These are phyloP conservation scores for Metschnikowia similis DNA, from an alignment of 805 yeast genomes.

Conservation along the genomic window DNA sequence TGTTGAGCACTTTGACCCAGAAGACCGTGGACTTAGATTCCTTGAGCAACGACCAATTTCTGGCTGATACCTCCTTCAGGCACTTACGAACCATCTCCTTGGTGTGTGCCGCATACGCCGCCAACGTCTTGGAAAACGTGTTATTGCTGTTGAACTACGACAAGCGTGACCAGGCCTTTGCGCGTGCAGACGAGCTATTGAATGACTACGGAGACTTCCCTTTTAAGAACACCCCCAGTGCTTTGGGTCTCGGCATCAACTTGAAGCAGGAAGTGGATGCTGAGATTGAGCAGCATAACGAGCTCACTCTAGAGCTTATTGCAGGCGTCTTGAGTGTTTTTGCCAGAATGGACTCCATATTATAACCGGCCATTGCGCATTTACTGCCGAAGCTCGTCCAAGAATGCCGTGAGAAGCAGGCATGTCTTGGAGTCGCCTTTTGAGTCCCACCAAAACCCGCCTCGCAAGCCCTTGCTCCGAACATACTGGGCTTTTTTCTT, in stretches of 20 bases:
- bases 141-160: conserved; percentile 73
- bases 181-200: conserved; percentile 89
- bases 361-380: conserved; percentile 34
- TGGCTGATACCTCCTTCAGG: conserved; percentile 62
- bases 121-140: conserved; percentile 91
- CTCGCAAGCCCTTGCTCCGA: conserved; percentile 49
- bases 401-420: conserved; percentile 40
- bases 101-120: conserved; percentile 89
- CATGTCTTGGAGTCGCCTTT: conserved; percentile 55
- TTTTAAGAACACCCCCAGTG: conserved; percentile 52
- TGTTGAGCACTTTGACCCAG: conserved; percentile 62
- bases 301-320: conserved; percentile 76
- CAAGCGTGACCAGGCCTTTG: conserved; percentile 85
- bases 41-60: conserved; percentile 53
- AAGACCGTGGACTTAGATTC: conserved; percentile 56
- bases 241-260: conserved; percentile 69
- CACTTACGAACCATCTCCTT: conserved; percentile 75
- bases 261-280: conserved; percentile 50
- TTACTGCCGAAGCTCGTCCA: conserved; percentile 3
- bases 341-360: conserved; percentile 85
- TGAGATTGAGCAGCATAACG: conserved; percentile 54
- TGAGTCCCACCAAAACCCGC: conserved; percentile 96
- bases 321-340: conserved; percentile 92
- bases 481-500: conserved; percentile 59
- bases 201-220: conserved; percentile 83